Evolutionary conservation across 2,329 filamentous ascomycete genomes (phyloP).

Genomic region (Alternaria arborescens): DNA sequence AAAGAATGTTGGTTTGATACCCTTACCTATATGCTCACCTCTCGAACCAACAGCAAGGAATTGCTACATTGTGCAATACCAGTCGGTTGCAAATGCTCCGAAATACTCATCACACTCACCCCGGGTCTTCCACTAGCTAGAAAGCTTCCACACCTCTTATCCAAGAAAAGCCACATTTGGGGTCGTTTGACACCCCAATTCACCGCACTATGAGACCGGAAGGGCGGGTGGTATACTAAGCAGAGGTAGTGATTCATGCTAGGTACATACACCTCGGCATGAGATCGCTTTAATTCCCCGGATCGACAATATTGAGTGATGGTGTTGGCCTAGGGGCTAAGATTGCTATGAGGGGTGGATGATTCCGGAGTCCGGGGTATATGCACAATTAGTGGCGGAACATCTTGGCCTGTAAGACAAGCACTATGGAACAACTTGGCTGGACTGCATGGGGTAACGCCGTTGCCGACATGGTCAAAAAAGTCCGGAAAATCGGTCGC

Average conservation of each 20-base stretch:
- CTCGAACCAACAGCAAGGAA: slow-evolving; percentile 1
- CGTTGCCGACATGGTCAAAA: not conserved
- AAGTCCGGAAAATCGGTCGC: not conserved
- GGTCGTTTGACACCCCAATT: not conserved
- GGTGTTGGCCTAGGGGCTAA: not conserved
- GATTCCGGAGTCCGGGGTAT: slow-evolving; percentile 19
- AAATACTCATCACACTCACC: slow-evolving; percentile 28
- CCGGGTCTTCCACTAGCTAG: slow-evolving; percentile 16
- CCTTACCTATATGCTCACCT: slow-evolving; percentile 15
- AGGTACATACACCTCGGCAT: not conserved
- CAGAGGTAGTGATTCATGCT: not conserved
- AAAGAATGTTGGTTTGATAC: not conserved
- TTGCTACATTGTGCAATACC: slow-evolving; percentile 3
- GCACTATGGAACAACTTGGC: slow-evolving; percentile 34
- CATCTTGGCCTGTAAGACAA: slow-evolving; percentile 22
- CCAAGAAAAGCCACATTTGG: not conserved
- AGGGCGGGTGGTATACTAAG: slow-evolving; percentile 4
- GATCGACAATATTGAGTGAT: not conserved
- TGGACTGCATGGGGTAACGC: slow-evolving; percentile 3
- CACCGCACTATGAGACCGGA: not conserved
- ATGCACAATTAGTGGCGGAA: slow-evolving; percentile 42
- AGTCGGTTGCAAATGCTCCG: slow-evolving; percentile 34
- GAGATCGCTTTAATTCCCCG: not conserved
- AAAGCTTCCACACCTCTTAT: not conserved
- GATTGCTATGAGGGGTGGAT: not conserved